phyloP scores from a whole-genome alignment of 1,139 yeast genomes.

The Debaryomyces fabryi region DNA sequence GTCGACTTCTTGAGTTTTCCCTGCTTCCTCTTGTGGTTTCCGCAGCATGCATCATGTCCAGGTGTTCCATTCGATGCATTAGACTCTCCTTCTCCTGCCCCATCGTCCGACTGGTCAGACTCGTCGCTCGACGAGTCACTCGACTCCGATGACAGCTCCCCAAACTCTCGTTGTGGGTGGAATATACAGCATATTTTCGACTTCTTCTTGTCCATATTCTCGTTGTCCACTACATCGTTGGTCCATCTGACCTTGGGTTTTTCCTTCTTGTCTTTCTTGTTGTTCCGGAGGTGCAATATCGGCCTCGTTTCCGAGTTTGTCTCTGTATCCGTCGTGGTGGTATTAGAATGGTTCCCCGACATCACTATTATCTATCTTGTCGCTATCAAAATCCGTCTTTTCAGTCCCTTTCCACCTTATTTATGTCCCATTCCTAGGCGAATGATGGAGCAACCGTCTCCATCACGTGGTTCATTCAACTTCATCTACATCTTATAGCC shows the following conservation, averaged over 20 bases:
- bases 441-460: neutral
- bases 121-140: slow-evolving; percentile 39
- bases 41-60: slow-evolving; percentile 18
- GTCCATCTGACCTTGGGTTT: slow-evolving; percentile 70
- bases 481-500: neutral
- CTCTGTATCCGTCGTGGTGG: slow-evolving; percentile 3
- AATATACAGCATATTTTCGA: slow-evolving; percentile 95
- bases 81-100: slow-evolving; percentile 15
- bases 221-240: slow-evolving; percentile 87
- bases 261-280: slow-evolving; percentile 13
- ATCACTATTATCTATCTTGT: neutral
- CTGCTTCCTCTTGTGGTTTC: slow-evolving; percentile 21
- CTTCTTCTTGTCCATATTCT: slow-evolving; percentile 81
- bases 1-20: slow-evolving; percentile 18
- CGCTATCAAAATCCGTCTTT: neutral
- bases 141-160: slow-evolving; percentile 51
- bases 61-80: slow-evolving; percentile 6
- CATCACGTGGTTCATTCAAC: neutral
- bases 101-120: slow-evolving; percentile 25
- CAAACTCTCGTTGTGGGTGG: slow-evolving; percentile 80
- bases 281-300: slow-evolving; percentile 7
- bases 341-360: slow-evolving; percentile 1
- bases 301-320: slow-evolving; percentile 7
- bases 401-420: neutral
- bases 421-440: neutral